Base-by-base conservation (phyloP, 768 basidiomycete species). In the Pisolithus microcarpus region DNA sequence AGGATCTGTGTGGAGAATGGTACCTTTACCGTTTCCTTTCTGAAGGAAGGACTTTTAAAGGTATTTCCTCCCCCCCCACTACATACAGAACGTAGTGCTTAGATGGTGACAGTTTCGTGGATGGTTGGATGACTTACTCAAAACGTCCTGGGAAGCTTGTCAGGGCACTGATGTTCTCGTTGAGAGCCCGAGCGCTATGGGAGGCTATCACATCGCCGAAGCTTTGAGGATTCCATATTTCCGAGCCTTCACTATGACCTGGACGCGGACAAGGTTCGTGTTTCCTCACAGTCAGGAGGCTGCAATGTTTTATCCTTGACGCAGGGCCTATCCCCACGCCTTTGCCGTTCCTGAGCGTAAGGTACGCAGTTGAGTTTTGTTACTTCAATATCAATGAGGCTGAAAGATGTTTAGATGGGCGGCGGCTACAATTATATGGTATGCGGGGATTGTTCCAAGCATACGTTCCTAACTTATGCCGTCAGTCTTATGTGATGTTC, bases 391-490 rank as follows among this genome's bases (percentile, higher is more conserved):
- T 28, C 47, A 28, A 50, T 39, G 26, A 45, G 62, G 52, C 63
- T 55, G 51, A 62, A 34, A n/a, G 39, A 47, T 38, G 49, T 38
- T 43, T 52, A 90, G 85, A 91, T 96, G 85, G 96, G 95, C 10
- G 95, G 95, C 24, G 76, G 89, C 53, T 99, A 98, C 68, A 99
- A 99, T 64, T 99, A 97, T 67, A 96, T 99, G 94, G 89, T 91
- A 61, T 46, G 75, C 49, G 15, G 21, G n/a, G 28, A 28, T 49
- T 42, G 48, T 43, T 18, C 48, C 39, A 16, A 52, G 26, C 9
- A 38, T 9, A 5, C 23, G 6, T 42, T 47, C 42, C 46, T 58
- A 38, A 55, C 28, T 24, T 28, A 39, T 38, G 18, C 23, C 47
- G 49, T 30, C 48, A 91, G 87, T 85, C 92, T 4, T 95, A 93